Base-by-base conservation (phyloP, 139 green algal species). In the Chlamydomonas sp. region DNA sequence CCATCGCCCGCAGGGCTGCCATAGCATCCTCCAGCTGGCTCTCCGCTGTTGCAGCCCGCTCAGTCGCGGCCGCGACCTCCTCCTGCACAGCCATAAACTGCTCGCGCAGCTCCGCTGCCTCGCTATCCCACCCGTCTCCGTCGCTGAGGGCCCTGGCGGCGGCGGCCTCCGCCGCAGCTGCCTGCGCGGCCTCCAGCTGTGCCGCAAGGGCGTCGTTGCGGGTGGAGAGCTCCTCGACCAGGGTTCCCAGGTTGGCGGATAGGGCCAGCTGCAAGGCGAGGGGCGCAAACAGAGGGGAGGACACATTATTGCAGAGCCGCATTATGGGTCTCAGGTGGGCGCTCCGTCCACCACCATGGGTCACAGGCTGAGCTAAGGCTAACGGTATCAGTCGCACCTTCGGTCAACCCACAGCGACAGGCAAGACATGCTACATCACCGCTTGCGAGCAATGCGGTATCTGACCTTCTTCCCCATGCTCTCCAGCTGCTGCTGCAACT, bases 21-120 rank as follows among this genome's bases (percentile, higher is more conserved):
- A 59, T 15, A 16, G 77, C 68, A 49, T 91, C 87, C 87, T 91
- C 87, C 69, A 91, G 75, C 80, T 84, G 76, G 31, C 80, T 84
- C 60, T 80, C 64, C 64, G 82, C 15, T 3, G 61, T 59, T 10
- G 79, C 87, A 2, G 16, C 59, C 61, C 80, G 64, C 76, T 88
- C 72, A 15, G 63, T 16, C 18, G 87, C 80, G 14, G 69, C 63
- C 12, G 66, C 85, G 9, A 49, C 64, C 17, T 69, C 66, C 57
- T 66, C 58, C 4, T 5, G 57, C 17, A 20, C 63, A 2, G 64
- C 77, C 2, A 16, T 63, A 0, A 17, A 10, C 3, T 72, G 18
- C 2, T 7, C n/a, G 17, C 31, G 57, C 20, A 61, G 73, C 15
- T 68, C 60, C 1, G 58, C 59, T 2, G 62, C 16, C 3, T 79